Evolutionary conservation across 306 rosid genomes (phyloP).

Genomic region (Oemleria cerasiformis): DNA sequence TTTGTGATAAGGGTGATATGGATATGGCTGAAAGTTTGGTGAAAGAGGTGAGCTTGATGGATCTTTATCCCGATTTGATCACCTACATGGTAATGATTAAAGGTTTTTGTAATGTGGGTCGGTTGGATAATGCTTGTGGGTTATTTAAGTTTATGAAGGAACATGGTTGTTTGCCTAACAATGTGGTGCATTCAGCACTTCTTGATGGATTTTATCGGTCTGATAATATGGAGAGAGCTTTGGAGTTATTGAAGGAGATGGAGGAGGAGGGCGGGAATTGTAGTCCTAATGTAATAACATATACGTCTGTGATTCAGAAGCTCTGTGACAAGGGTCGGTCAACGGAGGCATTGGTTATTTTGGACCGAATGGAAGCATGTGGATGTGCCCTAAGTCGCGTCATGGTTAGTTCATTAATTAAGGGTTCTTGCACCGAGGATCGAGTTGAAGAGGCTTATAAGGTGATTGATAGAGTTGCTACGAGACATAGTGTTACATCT

Average conservation of each 20-base stretch:
- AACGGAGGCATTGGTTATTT: constrained; percentile 52
- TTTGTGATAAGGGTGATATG: constrained; percentile 59
- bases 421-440: constrained; percentile 46
- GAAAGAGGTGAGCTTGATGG: constrained; percentile 50
- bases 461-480: constrained; percentile 52
- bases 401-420: constrained; percentile 50
- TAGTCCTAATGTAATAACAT: constrained; percentile 68
- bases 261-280: constrained; percentile 56
- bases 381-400: constrained; percentile 65
- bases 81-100: constrained; percentile 65
- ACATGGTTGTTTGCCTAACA: constrained; percentile 62
- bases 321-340: constrained; percentile 56
- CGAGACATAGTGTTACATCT: constrained; percentile 47
- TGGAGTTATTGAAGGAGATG: constrained; percentile 71
- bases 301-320: constrained; percentile 67
- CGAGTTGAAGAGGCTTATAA: constrained; percentile 55
- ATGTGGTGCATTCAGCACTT: constrained; percentile 60
- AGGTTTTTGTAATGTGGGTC: constrained; percentile 65
- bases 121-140: constrained; percentile 54
- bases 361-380: constrained; percentile 67
- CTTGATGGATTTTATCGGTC: constrained; percentile 53
- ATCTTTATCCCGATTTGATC: constrained; percentile 62
- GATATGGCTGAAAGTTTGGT: constrained; percentile 53
- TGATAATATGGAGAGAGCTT: constrained; percentile 51
- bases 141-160: constrained; percentile 54